Percentiles rank a stretch among this genome's conserved stretches.
phyloP scores from a whole-genome alignment of 106 monocot genomes.

The Platanthera zijinensis region DNA sequence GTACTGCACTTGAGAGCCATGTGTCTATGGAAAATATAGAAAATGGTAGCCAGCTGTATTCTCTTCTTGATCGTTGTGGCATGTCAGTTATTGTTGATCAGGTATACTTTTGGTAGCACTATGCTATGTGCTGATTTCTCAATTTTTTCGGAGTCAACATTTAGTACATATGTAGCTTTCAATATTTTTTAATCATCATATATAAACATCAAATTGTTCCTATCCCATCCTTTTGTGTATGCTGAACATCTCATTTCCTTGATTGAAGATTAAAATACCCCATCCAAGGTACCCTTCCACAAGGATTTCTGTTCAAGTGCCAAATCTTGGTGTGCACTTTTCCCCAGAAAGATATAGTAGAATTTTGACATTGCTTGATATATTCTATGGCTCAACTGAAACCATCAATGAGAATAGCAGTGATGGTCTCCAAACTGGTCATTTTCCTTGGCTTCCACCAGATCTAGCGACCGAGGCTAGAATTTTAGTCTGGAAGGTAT shows the following conservation, averaged over 20 bases:
- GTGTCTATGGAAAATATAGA: conserved; percentile 1
- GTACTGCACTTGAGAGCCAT: conserved; percentile 11
- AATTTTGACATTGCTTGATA: conserved; percentile 54
- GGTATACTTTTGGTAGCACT: conserved; percentile 29
- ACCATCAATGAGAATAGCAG: conserved; percentile 21
- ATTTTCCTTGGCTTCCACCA: conserved; percentile 53
- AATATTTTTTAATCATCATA: neutral
- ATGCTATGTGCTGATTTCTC: neutral
- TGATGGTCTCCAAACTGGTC: conserved; percentile 22
- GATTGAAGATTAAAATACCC: conserved; percentile 72
- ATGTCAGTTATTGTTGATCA: conserved; percentile 89
- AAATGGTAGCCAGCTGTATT: conserved; percentile 32
- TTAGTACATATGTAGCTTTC: neutral
- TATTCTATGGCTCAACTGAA: conserved; percentile 48
- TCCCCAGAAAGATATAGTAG: conserved; percentile 80
- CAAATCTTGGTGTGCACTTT: conserved; percentile 80
- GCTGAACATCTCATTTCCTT: conserved; percentile 3
- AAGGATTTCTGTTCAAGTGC: conserved; percentile 86
- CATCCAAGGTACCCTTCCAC: conserved; percentile 85
- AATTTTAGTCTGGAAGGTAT: conserved; percentile 92
- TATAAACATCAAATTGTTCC: neutral
- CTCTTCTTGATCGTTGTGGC: conserved; percentile 89
- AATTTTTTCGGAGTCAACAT: neutral
- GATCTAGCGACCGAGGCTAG: conserved; percentile 76
- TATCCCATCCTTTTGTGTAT: neutral